Evolutionary conservation across 768 basidiomycete genomes (phyloP), one percentile per base, ranked within the genome.

Genomic region (Boletellus ananas): DNA sequence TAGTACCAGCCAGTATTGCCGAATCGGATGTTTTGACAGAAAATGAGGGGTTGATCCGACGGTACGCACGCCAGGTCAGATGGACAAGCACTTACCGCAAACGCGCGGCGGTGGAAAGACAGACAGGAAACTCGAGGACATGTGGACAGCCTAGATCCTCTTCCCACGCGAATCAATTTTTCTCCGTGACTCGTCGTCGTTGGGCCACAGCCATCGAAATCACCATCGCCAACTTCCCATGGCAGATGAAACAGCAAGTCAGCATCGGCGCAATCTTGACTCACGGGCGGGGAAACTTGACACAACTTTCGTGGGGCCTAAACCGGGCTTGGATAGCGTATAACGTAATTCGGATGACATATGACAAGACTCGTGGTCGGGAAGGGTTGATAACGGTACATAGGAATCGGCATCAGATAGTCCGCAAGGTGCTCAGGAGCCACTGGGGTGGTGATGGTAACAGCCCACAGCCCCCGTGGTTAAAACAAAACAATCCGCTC

Each of bases 361-460:
- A 35, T 29, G 47, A 56, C 41, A 52, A 50, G 49, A 47, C 45
- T 51, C 27, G 53, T 23, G 41, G 55, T 50, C 35, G 27, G 47
- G 33, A 51, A 47, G 39, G 12, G 36, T 43, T 40, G 42, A 10
- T 23, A 54, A 63, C 45, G 41, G 55, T 62, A 65, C 63, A 60
- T 67, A 63, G 49, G 45, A 23, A 57, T 50, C 60, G 34, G 54
- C 52, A 65, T 43, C 55, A 56, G 55, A 65, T 53, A 65, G 65
- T 67, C 62, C 65, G 44, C 56, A 23, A 50, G 41, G 25, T 47
- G 56, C 44, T 50, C 47, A 41, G 45, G 38, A 49, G 42, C 40
- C 36, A 37, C 31, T 20, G 47, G 40, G 48, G 37, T 18, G 36
- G 39, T 39, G 59, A 54, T 52, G 42, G 50, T 55, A 52, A 57